Evolutionary conservation across 1,139 yeast species (phyloP), one percentile per base, ranked within the genome.

Genomic region (Suhomyces yuchorum): DNA sequence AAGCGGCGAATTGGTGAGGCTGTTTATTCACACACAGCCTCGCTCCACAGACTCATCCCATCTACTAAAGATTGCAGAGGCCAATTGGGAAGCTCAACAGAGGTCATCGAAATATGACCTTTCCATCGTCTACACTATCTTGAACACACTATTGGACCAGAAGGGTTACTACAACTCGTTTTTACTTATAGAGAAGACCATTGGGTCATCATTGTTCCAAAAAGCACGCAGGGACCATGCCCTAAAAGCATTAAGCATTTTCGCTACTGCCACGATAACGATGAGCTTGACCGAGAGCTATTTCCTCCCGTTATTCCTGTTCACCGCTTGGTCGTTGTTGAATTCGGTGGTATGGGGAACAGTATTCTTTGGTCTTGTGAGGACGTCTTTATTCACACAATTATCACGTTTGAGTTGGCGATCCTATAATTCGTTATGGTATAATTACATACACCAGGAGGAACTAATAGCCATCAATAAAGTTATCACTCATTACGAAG

Each of bases 401-500:
- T 44, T 70, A 3, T 68, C 68, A 0, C 53, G 77, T 33, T 56
- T 73, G 4, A 56, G 66, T 28, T 74, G 77, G 75, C 52, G 79
- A 35, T 62, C 61, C 3, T 67, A 73, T 47, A 65, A 60, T 19
- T 54, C 61, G 1, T 15, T 59, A 2, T 28, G 56, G 14, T 56
- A 67, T 50, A 63, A 63, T 9, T 55, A 58, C 40, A 37, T 56
- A 3, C 68, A 68, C 48, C 56, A 59, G n/a, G 62, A 64, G 8
- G 77, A 72, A 50, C 51, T 71, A 6, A 43, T 61, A 2, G 48
- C 62, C 4, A 56, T 70, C 9, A 71, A 71, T 51, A 60, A 67
- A 45, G 63, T 72, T 15, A 58, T 73, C 39, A 64, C 67, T 3
- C 71, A 69, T 51, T 73, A 68, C 46, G 78, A 75, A 50, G 78